phyloP scores from a whole-genome alignment of 108 stramenopile genomes.

The Epipyxis sp. region DNA sequence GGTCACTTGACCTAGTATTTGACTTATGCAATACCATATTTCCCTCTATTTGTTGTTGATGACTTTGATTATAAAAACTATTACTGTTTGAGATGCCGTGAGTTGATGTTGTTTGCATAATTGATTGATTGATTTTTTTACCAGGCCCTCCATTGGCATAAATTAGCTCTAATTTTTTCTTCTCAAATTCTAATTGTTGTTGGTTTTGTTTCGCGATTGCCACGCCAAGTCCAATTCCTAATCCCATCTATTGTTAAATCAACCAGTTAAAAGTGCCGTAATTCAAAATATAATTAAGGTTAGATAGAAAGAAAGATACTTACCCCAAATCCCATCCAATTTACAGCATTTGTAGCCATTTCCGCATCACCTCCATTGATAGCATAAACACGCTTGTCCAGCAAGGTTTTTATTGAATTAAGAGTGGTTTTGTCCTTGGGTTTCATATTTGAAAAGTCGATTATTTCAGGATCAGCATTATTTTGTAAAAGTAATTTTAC shows the following conservation, averaged over 20 bases:
- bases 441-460: neutral
- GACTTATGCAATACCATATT: no score
- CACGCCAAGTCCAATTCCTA: neutral
- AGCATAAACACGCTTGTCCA: neutral
- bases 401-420: neutral
- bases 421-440: neutral
- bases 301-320: no score
- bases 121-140: no score
- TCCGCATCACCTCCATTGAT: neutral
- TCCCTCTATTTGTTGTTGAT: no score
- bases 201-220: neutral
- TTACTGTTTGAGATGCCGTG: neutral
- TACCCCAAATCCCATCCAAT: conserved; percentile 23
- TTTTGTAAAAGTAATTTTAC: conserved; percentile 1
- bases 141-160: neutral
- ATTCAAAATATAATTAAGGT: no score
- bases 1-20: no score
- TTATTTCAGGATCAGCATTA: conserved; percentile 19
- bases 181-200: neutral
- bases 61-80: neutral
- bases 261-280: no score
- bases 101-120: neutral
- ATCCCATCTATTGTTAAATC: no score
- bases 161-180: neutral
- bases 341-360: neutral